These are phyloP conservation scores for Hyaloperonospora arabidopsidis DNA, from an alignment of 352 stramenopile genomes.

Conservation along the genomic window DNA sequence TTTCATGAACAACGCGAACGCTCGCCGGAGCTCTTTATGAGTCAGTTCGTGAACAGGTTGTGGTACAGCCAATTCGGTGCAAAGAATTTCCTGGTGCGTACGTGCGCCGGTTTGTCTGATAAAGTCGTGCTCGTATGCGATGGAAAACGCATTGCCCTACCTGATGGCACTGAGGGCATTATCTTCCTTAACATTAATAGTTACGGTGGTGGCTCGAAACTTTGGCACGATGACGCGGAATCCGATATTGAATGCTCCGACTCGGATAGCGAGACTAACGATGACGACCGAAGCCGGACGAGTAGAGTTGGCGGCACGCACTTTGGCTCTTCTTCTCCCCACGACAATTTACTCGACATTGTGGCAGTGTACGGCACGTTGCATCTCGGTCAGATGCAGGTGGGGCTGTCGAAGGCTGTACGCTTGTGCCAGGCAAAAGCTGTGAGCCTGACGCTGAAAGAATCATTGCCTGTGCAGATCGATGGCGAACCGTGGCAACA, in stretches of 20 bases:
- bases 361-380: constrained; percentile 90
- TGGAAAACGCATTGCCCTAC: constrained; percentile 57
- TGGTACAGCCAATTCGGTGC: constrained; percentile 86
- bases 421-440: constrained; percentile 67
- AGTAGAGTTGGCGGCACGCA: constrained; percentile 24
- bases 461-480: constrained; percentile 85
- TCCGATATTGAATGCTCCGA: constrained; percentile 50
- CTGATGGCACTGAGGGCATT: constrained; percentile 71
- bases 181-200: constrained; percentile 88
- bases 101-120: constrained; percentile 61
- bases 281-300: constrained; percentile 24
- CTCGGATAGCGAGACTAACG: constrained; percentile 33
- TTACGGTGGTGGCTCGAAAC: constrained; percentile 78
- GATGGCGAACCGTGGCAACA: constrained; percentile 94
- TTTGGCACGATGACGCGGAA: constrained; percentile 81
- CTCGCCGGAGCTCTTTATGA: constrained; percentile 84
- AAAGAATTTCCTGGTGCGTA: constrained; percentile 82
- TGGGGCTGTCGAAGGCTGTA: constrained; percentile 72
- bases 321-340: constrained; percentile 56
- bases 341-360: constrained; percentile 90
- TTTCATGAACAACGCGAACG: constrained; percentile 87
- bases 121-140: constrained; percentile 81
- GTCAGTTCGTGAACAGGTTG: constrained; percentile 87
- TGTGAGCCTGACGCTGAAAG: constrained; percentile 47
- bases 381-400: constrained; percentile 92